Evolutionary conservation across 306 rosid genomes (phyloP).

Genomic region (Dryas drummondii): DNA sequence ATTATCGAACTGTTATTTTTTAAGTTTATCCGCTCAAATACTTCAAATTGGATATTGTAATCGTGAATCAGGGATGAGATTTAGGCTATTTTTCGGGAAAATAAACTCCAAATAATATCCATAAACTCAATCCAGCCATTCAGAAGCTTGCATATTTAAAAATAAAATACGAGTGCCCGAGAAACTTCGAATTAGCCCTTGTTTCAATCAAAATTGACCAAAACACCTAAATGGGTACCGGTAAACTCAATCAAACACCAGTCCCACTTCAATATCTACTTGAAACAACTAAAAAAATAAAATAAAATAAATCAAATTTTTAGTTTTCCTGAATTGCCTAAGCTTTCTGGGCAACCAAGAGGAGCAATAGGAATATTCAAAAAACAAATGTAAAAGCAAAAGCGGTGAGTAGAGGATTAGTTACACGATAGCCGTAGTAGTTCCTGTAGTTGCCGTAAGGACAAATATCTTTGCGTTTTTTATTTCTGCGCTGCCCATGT

Average conservation of each 20-base stretch:
- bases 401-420: neutral
- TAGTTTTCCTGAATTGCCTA: neutral
- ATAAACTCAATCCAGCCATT: neutral
- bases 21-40: neutral
- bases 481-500: constrained; percentile 20
- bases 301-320: neutral
- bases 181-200: neutral
- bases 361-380: neutral
- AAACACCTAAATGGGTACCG: neutral
- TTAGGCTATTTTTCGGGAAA: neutral
- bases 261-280: neutral
- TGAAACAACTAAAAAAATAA: neutral
- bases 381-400: neutral
- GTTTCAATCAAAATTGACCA: neutral
- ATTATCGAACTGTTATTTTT: neutral
- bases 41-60: neutral
- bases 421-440: constrained; percentile 93
- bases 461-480: constrained; percentile 44
- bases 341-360: neutral
- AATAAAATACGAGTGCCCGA: neutral
- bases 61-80: neutral
- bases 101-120: neutral
- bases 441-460: constrained; percentile 78
- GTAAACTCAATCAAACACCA: neutral
- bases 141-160: neutral